These are phyloP conservation scores for Talaromyces sp. DNA, from an alignment of 2,329 filamentous ascomycete genomes.

Conservation along the genomic window DNA sequence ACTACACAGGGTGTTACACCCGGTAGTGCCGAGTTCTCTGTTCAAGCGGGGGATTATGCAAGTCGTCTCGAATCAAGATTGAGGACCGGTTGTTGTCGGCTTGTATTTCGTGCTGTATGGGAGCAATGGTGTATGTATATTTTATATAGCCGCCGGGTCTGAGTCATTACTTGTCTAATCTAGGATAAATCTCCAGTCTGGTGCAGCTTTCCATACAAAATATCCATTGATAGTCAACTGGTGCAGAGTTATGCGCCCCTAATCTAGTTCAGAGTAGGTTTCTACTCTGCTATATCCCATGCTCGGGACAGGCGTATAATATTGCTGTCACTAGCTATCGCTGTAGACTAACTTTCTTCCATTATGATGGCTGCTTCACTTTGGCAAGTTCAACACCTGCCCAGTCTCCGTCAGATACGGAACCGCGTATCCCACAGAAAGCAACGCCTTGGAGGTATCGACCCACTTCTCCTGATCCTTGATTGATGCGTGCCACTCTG, in stretches of 20 bases:
- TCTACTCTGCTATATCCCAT: too few species aligned
- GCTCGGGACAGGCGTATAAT: too few species aligned
- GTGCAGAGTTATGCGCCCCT: too few species aligned
- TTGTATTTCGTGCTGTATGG: background rate
- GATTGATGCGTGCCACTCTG: slow-evolving; percentile 22
- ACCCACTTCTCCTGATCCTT: slow-evolving; percentile 29
- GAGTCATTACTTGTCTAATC: too few species aligned
- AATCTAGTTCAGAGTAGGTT: too few species aligned
- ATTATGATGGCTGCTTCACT: background rate
- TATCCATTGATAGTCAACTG: too few species aligned
- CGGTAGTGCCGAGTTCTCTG: background rate
- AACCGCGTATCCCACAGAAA: slow-evolving; percentile 23
- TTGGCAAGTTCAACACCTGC: slow-evolving; percentile 22
- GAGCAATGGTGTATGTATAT: too few species aligned
- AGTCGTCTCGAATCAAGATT: background rate
- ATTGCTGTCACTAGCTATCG: background rate
- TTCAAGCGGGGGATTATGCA: background rate
- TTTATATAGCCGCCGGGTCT: too few species aligned
- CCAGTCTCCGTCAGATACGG: slow-evolving; percentile 23
- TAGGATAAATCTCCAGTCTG: too few species aligned
- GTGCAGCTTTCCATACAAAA: too few species aligned
- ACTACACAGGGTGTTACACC: background rate
- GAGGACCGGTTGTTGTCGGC: background rate
- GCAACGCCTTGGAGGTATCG: slow-evolving; percentile 23
- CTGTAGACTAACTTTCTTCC: background rate